Evolutionary conservation across 257 asterid genomes (phyloP), one percentile per base, ranked within the genome.

Genomic region (Solanum medicagineum): DNA sequence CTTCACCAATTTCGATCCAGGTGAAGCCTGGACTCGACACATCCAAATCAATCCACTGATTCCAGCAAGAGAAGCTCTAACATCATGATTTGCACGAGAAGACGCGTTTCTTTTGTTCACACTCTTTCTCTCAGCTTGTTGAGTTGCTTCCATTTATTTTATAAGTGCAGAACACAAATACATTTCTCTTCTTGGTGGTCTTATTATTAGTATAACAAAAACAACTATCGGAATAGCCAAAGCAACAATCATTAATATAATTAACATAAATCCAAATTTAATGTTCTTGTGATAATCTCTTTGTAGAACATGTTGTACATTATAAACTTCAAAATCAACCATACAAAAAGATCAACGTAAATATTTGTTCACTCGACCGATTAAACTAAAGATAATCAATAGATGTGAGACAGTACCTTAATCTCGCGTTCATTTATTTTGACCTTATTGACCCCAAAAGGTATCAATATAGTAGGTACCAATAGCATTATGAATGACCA

Each of bases 141-240:
- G 59, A 54, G 20, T 54, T 54, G 20, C 59, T 15, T 54, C 20
- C 57, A 53, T 53, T 12, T 4, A 19, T 2, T 53, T 53, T 53
- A 54, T 54, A 54, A 1, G 19, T 14, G 56, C 56, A 32, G 36
- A 3, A 32, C 36, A 19, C 8, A 94, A 86, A n/a, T 84, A 26
- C 94, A 90, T 92, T 88, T 93, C 97, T 73, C 91, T 87, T 89
- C 86, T 86, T 20, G 89, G 92, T 36, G 92, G 90, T 87, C 85
- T 84, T 16, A 85, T 47, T 13, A 59, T 90, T 47, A 87, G 36
- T 57, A 79, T 86, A 51, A 87, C 60, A 55, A 90, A 90, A 8
- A 84, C 47, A 84, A 85, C 81, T 75, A 89, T 56, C 10, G 83
- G 44, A 7, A 89, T 20, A 17, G 82, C 89, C 84, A 87, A 51